A percentile compares a stretch with the other conserved stretches of the same genome.
phyloP scores from a whole-genome alignment of 257 asterid species.

The Perilla frutescens region DNA sequence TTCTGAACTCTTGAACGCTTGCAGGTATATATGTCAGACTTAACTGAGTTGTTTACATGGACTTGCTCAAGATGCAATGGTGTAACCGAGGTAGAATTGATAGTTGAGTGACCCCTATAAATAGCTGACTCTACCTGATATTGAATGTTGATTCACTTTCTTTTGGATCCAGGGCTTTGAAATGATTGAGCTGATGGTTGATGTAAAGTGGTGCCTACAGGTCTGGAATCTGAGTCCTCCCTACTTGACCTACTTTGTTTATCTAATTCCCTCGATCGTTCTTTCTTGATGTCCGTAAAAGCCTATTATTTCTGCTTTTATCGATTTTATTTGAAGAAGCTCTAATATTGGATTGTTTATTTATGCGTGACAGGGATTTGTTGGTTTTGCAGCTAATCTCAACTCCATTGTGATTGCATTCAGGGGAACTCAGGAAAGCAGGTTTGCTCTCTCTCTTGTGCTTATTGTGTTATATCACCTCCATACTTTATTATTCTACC shows the following conservation, averaged over 20 bases:
- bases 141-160: constrained; percentile 29
- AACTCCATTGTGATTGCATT: constrained; percentile 87
- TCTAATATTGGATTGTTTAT: constrained; percentile 29
- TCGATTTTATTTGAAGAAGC: constrained; percentile 6
- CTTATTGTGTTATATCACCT: constrained; percentile 33
- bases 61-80: constrained; percentile 94
- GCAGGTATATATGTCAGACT: constrained; percentile 93
- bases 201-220: constrained; percentile 89
- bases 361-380: constrained; percentile 69
- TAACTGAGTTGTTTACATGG: constrained; percentile 86
- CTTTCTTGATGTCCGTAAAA: background rate
- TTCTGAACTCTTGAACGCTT: constrained; percentile 29
- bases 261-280: background rate
- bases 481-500: constrained; percentile 17
- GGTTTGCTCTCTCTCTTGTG: constrained; percentile 51
- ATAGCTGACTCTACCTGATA: constrained; percentile 28
- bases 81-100: constrained; percentile 65
- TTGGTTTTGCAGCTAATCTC: constrained; percentile 84
- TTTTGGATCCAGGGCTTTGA: constrained; percentile 80
- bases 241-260: constrained; percentile 13
- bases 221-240: constrained; percentile 42
- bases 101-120: background rate
- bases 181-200: constrained; percentile 86
- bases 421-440: constrained; percentile 92
- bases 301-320: constrained; percentile 5